These are phyloP conservation scores for Corylus americana DNA, from an alignment of 306 rosid genomes.

Conservation along the genomic window DNA sequence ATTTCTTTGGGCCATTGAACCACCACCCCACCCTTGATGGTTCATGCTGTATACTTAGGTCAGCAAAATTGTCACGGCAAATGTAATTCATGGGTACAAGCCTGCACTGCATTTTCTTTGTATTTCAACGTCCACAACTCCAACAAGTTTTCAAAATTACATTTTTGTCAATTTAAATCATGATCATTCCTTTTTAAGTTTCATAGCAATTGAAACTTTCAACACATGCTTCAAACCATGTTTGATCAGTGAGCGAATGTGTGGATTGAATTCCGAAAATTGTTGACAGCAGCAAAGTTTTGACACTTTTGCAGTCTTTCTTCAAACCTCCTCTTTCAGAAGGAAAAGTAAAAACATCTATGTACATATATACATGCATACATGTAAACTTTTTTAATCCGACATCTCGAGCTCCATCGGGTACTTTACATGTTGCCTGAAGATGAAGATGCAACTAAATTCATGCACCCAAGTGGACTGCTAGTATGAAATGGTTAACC, in stretches of 20 bases:
- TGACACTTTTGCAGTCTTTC: conserved; percentile 24
- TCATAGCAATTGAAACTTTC: neutral
- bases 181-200: neutral
- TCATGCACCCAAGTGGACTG: conserved; percentile 16
- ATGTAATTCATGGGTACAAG: neutral
- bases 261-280: neutral
- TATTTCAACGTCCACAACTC: neutral
- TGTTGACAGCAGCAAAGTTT: conserved; percentile 14
- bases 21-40: too few species aligned
- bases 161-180: neutral
- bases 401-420: neutral
- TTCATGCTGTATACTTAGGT: too few species aligned
- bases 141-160: neutral
- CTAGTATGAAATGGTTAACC: conserved; percentile 12
- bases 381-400: neutral
- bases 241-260: neutral
- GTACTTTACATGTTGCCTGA: neutral
- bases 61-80: too few species aligned
- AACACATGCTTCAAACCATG: neutral
- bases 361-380: conserved; percentile 19
- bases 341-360: conserved; percentile 35
- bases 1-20: too few species aligned
- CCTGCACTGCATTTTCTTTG: neutral
- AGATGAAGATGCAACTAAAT: conserved; percentile 24
- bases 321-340: conserved; percentile 19